Evolutionary conservation across 345 rosid genomes (phyloP), one percentile per base, ranked within the genome.

Genomic region (Eucalyptus curtisii): DNA sequence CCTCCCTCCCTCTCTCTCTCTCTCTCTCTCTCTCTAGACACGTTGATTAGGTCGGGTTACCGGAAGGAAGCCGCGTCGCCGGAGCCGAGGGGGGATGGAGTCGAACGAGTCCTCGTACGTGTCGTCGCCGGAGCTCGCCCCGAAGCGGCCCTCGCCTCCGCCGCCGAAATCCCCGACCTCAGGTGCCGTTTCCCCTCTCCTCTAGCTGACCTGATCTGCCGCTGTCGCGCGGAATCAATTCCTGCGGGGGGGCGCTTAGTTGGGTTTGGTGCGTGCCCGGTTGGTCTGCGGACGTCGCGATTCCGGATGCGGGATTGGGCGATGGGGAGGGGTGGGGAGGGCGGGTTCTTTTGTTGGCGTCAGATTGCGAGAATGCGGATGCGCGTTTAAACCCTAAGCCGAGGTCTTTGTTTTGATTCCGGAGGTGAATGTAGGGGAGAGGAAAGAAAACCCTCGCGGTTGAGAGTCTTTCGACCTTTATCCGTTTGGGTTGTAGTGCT

Each of bases 91-190:
- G 84, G 37, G 31, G 44, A 97, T 98, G 99, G 99, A 97, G 90
- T 95, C 98, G 79, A 97, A 96, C 50, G 99, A 96, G 91, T 94
- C 97, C 68, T 97, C 97, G 84, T 95, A 95, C 90, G 92, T 95
- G 52, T 95, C 96, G 61, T 95, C 97, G 30, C 98, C 99, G 61
- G 99, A 96, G 95, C 95, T 92, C 68, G 93, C 88, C 52, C 91
- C 93, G 76, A 91, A 93, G 90, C 91, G 97, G 93, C 94, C 99
- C 89, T 94, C 95, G 19, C 95, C 95, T 59, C 96, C 90, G 66
- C 95, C 89, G 91, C 95, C 94, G 14, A 92, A 94, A 89, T 93
- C 98, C 42, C 97, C 97, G 4, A 90, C 93, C 90, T 91, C 95
- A 87, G 99, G 99, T 97, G 87, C 85, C 17, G 42, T 61, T 50